phyloP scores from a whole-genome alignment of 2,329 filamentous ascomycete species.

The Ceratocystis smalleyi region DNA sequence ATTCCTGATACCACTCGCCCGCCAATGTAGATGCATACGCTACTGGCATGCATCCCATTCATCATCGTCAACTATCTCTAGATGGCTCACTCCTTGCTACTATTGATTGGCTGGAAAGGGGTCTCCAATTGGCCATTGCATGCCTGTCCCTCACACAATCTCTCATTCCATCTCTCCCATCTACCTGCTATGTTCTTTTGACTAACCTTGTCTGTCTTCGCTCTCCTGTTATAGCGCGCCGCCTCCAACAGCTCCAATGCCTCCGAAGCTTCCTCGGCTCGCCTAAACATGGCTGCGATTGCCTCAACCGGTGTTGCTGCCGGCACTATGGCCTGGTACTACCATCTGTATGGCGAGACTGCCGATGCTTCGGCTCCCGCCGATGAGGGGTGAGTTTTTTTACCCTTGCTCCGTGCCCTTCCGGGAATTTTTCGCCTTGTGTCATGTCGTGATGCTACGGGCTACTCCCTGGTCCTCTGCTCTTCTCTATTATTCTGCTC shows the following conservation, averaged over 20 bases:
- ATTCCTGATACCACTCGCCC: background rate
- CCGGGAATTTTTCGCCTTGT: constrained; percentile 7
- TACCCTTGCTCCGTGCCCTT: background rate
- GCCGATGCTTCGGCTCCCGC: constrained; percentile 80
- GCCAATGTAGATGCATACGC: background rate
- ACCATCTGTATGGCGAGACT: constrained; percentile 81
- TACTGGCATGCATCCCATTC: background rate
- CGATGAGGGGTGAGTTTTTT: constrained; percentile 82
- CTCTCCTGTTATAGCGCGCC: constrained; percentile 34
- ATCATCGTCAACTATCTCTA: background rate
- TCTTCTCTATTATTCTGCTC: background rate
- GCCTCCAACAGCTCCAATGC: constrained; percentile 61
- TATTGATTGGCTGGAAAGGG: background rate
- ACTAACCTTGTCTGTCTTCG: background rate
- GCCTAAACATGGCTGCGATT: constrained; percentile 71
- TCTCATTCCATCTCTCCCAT: background rate
- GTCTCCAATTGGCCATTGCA: background rate
- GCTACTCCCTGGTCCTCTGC: background rate
- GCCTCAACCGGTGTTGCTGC: constrained; percentile 75
- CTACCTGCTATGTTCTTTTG: constrained; percentile 7
- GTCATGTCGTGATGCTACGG: background rate
- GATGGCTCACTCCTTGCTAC: too few relatives aligned
- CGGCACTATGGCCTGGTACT: constrained; percentile 92
- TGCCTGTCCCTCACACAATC: background rate
- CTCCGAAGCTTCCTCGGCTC: constrained; percentile 54